A percentile compares a stretch with the other conserved stretches of the same genome.
phyloP scores from a whole-genome alignment of 2,329 filamentous ascomycete species.

The Teratosphaeria pseudoeucalypti region DNA sequence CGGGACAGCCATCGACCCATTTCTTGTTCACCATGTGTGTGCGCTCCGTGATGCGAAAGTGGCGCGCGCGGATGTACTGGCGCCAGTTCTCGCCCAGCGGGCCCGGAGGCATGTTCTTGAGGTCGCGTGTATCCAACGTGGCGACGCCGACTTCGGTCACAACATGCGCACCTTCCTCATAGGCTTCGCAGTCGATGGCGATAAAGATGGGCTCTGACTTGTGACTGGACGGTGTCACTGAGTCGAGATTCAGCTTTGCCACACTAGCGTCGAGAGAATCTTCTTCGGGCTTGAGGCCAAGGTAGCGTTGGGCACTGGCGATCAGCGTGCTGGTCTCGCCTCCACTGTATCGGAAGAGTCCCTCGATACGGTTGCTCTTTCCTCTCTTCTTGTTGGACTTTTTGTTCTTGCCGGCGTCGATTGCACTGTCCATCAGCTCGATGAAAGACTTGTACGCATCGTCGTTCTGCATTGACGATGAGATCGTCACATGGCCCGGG shows the following conservation, averaged over 20 bases:
- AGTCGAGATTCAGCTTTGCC: not conserved
- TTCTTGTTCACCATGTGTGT: conserved; percentile 53
- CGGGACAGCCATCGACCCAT: conserved; percentile 64
- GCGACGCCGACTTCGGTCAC: conserved; percentile 84
- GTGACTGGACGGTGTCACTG: not conserved
- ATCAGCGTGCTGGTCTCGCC: conserved; percentile 54
- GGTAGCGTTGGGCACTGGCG: conserved; percentile 37
- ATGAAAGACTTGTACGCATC: conserved; percentile 40
- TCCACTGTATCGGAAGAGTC: conserved; percentile 40
- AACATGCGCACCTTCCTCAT: conserved; percentile 53
- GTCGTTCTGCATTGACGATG: conserved; percentile 17
- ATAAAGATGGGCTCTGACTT: conserved; percentile 50
- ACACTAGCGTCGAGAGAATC: not conserved
- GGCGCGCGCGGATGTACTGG: conserved; percentile 54
- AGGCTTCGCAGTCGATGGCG: conserved; percentile 72
- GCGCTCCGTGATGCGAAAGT: conserved; percentile 68
- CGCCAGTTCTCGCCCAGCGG: conserved; percentile 56
- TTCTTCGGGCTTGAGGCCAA: not conserved
- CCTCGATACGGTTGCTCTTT: conserved; percentile 37
- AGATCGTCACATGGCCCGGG: conserved; percentile 9
- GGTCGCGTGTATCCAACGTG: conserved; percentile 59
- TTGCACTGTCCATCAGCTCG: conserved; percentile 42
- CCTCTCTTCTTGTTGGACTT: conserved; percentile 31
- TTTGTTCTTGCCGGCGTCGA: conserved; percentile 42
- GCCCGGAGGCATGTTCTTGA: conserved; percentile 50